Conservation (phyloP, 2,329 filamentous ascomycete genomes). For the Iodosphaeria phyllophila region DNA sequence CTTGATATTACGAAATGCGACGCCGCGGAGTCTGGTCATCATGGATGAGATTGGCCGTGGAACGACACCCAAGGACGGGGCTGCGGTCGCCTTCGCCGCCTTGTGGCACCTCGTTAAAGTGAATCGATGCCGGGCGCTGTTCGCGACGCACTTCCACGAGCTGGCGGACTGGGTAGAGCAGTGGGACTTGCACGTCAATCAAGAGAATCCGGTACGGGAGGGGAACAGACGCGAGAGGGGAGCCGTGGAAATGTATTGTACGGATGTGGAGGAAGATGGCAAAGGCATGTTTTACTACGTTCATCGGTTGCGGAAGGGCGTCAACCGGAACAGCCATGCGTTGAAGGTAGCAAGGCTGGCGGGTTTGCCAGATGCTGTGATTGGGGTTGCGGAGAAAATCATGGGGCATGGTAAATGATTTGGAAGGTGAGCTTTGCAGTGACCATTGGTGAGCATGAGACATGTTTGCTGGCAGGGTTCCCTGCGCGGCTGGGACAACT, state of each 20-base stretch:
- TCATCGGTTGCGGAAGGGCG: constrained; percentile 61
- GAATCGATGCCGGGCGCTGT: constrained; percentile 65
- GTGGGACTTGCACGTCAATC: constrained; percentile 19
- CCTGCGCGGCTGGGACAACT: too few relatives aligned
- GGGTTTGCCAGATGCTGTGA: constrained; percentile 55
- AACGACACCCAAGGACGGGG: constrained; percentile 82
- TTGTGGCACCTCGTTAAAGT: constrained; percentile 65
- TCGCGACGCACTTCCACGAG: constrained; percentile 87
- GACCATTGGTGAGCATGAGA: too few relatives aligned
- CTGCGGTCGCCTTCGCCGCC: constrained; percentile 76
- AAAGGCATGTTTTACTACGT: constrained; percentile 65
- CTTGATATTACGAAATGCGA: constrained; percentile 71
- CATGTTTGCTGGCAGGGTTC: too few relatives aligned
- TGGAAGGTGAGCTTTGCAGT: too few relatives aligned
- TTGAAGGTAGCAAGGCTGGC: constrained; percentile 86
- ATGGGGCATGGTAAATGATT: constrained; percentile 23
- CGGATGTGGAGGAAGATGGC: constrained; percentile 63
- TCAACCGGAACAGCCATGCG: constrained; percentile 79
- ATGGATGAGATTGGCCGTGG: constrained; percentile 97
- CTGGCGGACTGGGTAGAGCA: constrained; percentile 57
- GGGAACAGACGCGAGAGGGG: too few relatives aligned
- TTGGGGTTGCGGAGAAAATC: constrained; percentile 45
- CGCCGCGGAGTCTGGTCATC: constrained; percentile 72
- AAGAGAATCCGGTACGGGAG: too few relatives aligned
- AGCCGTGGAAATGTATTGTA: constrained; percentile 61